Evolutionary conservation across 139 green algal species (phyloP).

Genomic region (Trebouxia sp.): DNA sequence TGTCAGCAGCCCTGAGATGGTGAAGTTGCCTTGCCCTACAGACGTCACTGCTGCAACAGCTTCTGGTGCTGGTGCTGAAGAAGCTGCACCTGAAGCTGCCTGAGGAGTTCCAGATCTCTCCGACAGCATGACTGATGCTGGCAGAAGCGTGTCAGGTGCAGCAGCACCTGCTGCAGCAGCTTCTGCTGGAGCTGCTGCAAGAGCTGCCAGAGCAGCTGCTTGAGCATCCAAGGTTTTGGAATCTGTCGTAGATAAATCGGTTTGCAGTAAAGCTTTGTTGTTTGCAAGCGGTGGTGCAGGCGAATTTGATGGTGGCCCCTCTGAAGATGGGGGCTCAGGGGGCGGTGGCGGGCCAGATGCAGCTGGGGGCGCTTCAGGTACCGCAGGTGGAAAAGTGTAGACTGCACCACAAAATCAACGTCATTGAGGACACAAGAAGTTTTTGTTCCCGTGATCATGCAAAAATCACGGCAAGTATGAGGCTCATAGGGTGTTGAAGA

Average conservation of each 20-base stretch:
- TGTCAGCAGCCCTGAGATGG: neutral
- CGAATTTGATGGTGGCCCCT: neutral
- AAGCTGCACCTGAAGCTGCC: neutral
- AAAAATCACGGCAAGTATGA: too few species aligned
- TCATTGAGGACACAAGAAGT: too few species aligned
- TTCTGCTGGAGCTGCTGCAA: neutral
- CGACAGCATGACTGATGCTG: slow-evolving; percentile 19
- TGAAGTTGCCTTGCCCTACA: neutral
- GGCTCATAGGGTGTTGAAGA: too few species aligned
- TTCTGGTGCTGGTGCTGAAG: neutral
- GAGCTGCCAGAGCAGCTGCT: neutral
- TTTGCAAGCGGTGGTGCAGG: neutral
- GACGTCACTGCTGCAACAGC: neutral
- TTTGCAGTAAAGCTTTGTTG: too few species aligned
- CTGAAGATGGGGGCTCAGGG: neutral
- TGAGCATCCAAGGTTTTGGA: too few species aligned
- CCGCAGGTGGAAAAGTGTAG: neutral
- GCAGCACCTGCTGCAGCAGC: neutral
- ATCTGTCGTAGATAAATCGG: too few species aligned
- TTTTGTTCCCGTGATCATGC: too few species aligned
- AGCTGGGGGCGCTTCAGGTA: neutral
- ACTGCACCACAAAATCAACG: neutral
- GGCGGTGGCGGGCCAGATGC: neutral
- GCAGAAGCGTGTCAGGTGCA: neutral
- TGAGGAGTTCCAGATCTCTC: too few species aligned